Conservation (phyloP, 1,284 basidiomycete genomes). For the Afroboletus lepidellus region DNA sequence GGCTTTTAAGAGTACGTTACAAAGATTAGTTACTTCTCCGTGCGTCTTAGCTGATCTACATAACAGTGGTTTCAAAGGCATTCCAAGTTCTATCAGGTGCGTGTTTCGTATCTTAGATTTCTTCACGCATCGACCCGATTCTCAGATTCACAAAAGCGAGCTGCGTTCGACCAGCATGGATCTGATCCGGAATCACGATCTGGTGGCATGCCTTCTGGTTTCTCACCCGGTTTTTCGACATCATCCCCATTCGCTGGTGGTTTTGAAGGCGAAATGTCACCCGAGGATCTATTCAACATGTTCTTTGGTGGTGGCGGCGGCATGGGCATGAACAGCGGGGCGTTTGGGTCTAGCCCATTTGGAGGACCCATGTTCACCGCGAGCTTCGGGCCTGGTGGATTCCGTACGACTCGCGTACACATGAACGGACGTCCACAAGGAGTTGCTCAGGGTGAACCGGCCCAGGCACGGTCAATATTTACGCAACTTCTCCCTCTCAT, state of each 20-base stretch:
- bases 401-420: slow-evolving; percentile 62
- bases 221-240: slow-evolving; percentile 50
- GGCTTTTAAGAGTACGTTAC: slow-evolving; percentile 89
- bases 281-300: slow-evolving; percentile 98
- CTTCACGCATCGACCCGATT: slow-evolving; percentile 6
- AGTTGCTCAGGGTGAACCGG: slow-evolving; percentile 33
- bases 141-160: slow-evolving; percentile 85
- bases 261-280: slow-evolving; percentile 86
- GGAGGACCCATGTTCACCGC: slow-evolving; percentile 68
- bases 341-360: slow-evolving; percentile 41
- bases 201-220: slow-evolving; percentile 62
- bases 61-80: slow-evolving; percentile 93
- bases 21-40: neutral
- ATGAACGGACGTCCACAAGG: slow-evolving; percentile 39
- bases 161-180: slow-evolving; percentile 84
- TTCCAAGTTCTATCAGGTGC: slow-evolving; percentile 89
- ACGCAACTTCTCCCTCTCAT: slow-evolving; percentile 87
- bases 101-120: slow-evolving; percentile 53
- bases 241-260: slow-evolving; percentile 50
- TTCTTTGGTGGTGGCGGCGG: slow-evolving; percentile 78
- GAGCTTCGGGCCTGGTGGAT: slow-evolving; percentile 75
- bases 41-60: slow-evolving; percentile 10
- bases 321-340: slow-evolving; percentile 45
- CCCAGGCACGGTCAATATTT: slow-evolving; percentile 62
- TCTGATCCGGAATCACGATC: slow-evolving; percentile 84